A percentile compares a stretch with the other conserved stretches of the same genome.
phyloP scores from a whole-genome alignment of 208 protist species.

The Angomonas desouzai region DNA sequence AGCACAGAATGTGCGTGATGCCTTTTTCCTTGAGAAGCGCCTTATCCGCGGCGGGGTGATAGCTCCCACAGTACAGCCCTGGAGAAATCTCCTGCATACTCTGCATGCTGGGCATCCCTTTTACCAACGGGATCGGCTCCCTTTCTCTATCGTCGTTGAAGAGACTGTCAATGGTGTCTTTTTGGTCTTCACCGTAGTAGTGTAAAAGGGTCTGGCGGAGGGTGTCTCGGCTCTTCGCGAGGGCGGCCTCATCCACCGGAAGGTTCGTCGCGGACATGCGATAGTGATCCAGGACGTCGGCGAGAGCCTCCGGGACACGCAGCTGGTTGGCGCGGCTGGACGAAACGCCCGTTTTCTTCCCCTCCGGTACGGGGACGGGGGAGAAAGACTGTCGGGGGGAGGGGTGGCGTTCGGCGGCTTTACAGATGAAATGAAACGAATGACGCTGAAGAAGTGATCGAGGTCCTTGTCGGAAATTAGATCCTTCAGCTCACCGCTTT shows the following conservation, averaged over 20 bases:
- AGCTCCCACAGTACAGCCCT: constrained; percentile 77
- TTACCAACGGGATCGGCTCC: not conserved
- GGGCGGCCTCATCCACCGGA: constrained; percentile 22
- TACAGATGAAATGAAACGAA: constrained; percentile 45
- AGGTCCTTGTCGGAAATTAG: constrained; percentile 22
- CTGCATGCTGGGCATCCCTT: constrained; percentile 13
- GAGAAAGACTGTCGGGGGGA: not conserved
- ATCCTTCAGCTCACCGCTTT: not conserved
- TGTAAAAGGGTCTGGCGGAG: constrained; percentile 22
- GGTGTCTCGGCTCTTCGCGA: constrained; percentile 16
- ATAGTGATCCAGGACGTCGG: constrained; percentile 35
- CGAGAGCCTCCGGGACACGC: constrained; percentile 21
- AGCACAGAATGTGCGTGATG: constrained; percentile 76
- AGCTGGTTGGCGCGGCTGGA: constrained; percentile 22
- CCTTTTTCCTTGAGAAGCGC: constrained; percentile 29
- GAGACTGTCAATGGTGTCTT: constrained; percentile 11
- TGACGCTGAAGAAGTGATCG: constrained; percentile 43
- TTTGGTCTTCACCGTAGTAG: constrained; percentile 1
- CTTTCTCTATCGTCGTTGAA: constrained; percentile 10
- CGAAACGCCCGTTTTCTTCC: constrained; percentile 14
- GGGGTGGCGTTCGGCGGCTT: not conserved
- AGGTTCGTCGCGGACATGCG: constrained; percentile 65
- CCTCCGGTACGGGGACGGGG: not conserved
- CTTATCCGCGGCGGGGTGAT: constrained; percentile 48
- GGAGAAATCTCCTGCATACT: constrained; percentile 78